Evolutionary conservation across 768 basidiomycete species (phyloP), one percentile per base, ranked within the genome.

Genomic region (Strobilomyces echinocephalus): DNA sequence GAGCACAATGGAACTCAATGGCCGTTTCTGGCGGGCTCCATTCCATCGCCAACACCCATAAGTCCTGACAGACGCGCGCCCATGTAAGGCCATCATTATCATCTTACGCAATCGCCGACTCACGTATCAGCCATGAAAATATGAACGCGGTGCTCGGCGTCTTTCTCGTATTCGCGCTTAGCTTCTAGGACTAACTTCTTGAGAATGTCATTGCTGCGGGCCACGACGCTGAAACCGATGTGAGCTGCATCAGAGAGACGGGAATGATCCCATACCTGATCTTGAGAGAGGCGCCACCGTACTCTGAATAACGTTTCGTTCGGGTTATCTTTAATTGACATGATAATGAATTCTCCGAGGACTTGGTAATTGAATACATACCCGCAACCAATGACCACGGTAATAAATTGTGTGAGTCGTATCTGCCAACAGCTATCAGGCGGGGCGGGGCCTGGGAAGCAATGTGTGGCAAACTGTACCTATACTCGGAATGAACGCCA

Each of bases 381-480:
- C 88, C 66, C 88, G 79, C 55, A 92, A 76, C 90, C 89, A 91
- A 64, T 92, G 91, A 47, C 90, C 90, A 64, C 82, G 82, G 76
- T 92, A 92, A 75, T 88, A 92, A 52, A 92, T 90, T 15, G 88
- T 92, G 67, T 92, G 90, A 8, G 87, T 90, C 0, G 88, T 90
- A 63, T 91, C 90, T 91, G 63, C 39, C 31, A 54, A 49, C 49
- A 40, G 56, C 52, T 34, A 55, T 66, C 36, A 62, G 53, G 30
- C 30, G 30, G 30, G 30, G 28, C 28, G 53, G 50, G 36, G 35
- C 56, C 14, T 47, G 46, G 39, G 52, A 58, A 56, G 41, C n/a
- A 16, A 48, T 48, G 54, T 43, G 49, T 47, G 54, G 62, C 35
- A 44, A 56, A 52, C 69, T 78, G 58, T 67, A 88, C 88, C 88